Base-by-base conservation (phyloP, 768 basidiomycete species). In the Xerocomellus amylosporus region DNA sequence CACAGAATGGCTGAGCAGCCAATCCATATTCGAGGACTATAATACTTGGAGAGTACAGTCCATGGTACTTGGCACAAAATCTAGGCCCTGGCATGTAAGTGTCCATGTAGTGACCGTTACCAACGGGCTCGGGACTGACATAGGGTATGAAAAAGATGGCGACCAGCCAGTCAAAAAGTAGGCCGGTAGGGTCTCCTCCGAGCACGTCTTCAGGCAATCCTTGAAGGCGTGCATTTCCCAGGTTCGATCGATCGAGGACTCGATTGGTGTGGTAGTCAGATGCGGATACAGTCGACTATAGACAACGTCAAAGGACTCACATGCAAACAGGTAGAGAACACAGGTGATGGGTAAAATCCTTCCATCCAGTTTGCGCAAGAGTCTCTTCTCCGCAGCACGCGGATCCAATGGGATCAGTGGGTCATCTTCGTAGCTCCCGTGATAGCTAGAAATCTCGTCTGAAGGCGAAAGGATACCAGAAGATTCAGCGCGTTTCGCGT, bases 91-190 rank as follows among this genome's bases (percentile, higher is more conserved):
- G 19, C 13, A 22, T 6, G 39, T 62, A 8, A 66, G 49, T 15
- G 9, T 3, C 37, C 12, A 31, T 28, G 22, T 7, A 22, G n/a
- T 22, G 49, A 17, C 7, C 7, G 38, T 34, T 12, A n/a, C n/a
- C n/a, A n/a, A n/a, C n/a, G 19, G 26, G 2, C 2, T 17, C n/a
- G 17, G 3, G 5, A 71, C 80, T 53, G 53, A 86, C 88, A 66
- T 90, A 91, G 58, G 90, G 83, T 70, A 91, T 83, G 71, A 86
- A 91, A 72, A 91, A 92, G 8, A 79, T 77, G 1, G 88, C 85
- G 53, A 85, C 87, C 41, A 88, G 70, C 88, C 87, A 90, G 64
- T 88, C 88, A 63, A 88, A 90, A n/a, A 83, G 73, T 22, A 76
- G 58, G 1, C 89, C 88, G 0, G 82, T 84, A 9, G 79, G 79